Evolutionary conservation across 345 rosid genomes (phyloP).

Genomic region (Schrenkiella parvula): DNA sequence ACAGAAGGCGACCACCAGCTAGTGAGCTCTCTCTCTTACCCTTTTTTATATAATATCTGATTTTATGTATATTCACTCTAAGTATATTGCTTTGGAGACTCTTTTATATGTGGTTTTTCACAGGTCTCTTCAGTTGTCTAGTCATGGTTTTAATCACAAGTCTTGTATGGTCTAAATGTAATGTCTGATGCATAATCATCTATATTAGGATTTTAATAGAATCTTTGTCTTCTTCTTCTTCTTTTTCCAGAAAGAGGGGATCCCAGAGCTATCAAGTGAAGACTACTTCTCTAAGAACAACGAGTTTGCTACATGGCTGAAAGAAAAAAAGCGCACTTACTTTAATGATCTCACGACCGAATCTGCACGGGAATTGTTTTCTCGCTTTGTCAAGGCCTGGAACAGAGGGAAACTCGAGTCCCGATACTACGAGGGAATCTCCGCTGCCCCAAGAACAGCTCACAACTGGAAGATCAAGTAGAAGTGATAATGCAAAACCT

Average conservation of each 20-base stretch:
- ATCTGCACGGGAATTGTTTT: conserved; percentile 60
- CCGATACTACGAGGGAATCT: conserved; percentile 75
- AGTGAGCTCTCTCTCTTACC: conserved; percentile 42
- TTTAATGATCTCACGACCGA: conserved; percentile 84
- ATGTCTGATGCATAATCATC: not conserved
- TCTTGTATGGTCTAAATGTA: not conserved
- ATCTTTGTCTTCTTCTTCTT: not conserved
- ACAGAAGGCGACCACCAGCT: conserved; percentile 30
- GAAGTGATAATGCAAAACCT: conserved; percentile 15
- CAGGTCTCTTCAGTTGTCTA: not conserved
- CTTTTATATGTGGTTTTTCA: not conserved
- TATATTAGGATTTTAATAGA: not conserved
- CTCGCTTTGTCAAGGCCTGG: conserved; percentile 69
- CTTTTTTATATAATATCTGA: not conserved
- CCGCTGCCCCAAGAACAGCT: conserved; percentile 67
- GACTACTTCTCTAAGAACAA: conserved; percentile 90
- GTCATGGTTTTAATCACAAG: not conserved
- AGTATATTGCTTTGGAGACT: not conserved
- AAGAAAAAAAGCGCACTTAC: conserved; percentile 66
- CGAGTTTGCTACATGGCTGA: conserved; percentile 89
- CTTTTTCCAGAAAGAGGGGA: conserved; percentile 45
- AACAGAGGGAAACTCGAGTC: conserved; percentile 70
- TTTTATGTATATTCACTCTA: not conserved
- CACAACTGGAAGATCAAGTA: conserved; percentile 77
- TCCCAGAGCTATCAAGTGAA: conserved; percentile 64